Evolutionary conservation across 495 filamentous ascomycete species (phyloP).

Genomic region (Penicillium steckii): DNA sequence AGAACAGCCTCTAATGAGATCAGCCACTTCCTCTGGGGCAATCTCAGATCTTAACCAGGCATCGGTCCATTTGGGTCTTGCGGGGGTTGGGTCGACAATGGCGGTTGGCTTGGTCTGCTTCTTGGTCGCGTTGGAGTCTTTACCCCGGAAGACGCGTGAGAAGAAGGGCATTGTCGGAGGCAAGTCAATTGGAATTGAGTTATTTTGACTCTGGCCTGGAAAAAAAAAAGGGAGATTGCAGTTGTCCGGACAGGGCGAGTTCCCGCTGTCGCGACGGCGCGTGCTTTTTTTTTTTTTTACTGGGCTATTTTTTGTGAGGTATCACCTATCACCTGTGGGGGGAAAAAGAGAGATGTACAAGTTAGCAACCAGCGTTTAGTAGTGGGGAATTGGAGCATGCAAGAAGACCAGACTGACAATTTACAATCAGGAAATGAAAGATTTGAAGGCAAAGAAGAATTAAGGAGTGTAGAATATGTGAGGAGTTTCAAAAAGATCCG

Average conservation of each 20-base stretch:
- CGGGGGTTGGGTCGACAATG: constrained; percentile 42
- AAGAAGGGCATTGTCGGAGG: constrained; percentile 60
- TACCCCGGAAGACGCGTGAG: constrained; percentile 68
- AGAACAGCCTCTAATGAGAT: constrained; percentile 79
- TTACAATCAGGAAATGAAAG: constrained; percentile 5
- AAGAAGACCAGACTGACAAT: constrained; percentile 8
- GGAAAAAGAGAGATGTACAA: no score
- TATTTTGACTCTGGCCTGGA: not conserved
- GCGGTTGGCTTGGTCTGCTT: constrained; percentile 57
- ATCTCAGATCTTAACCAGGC: constrained; percentile 85
- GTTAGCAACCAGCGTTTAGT: no score
- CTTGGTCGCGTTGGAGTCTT: constrained; percentile 59
- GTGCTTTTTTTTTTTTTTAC: constrained; percentile 14
- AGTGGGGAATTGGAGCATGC: no score
- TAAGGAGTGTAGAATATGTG: not conserved
- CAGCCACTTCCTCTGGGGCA: constrained; percentile 86
- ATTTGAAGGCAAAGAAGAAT: constrained; percentile 2
- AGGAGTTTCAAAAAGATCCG: constrained; percentile 20
- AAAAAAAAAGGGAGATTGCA: no score
- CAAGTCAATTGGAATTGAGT: constrained; percentile 6
- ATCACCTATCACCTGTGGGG: no score
- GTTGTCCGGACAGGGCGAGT: not conserved
- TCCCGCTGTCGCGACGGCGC: not conserved
- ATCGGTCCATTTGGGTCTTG: constrained; percentile 83
- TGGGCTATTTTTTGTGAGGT: constrained; percentile 7